Percentiles rank a stretch among this genome's conserved stretches.
phyloP scores from a whole-genome alignment of 2,329 filamentous ascomycete species.

The Hypoxylon sp. region DNA sequence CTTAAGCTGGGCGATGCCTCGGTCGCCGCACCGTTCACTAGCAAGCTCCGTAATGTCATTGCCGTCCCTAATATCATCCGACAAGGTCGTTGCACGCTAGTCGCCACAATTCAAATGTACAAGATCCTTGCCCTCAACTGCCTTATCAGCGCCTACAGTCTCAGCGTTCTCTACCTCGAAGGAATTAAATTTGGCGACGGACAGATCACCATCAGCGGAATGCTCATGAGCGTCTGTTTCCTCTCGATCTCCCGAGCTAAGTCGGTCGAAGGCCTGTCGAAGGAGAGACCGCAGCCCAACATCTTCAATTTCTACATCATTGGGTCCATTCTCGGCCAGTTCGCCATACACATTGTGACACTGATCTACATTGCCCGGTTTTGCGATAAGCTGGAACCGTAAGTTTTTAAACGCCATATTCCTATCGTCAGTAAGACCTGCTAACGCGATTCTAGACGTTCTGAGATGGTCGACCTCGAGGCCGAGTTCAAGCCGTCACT shows the following conservation, averaged over 20 bases:
- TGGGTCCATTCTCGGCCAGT: slow-evolving; percentile 95
- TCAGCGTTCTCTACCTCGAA: slow-evolving; percentile 95
- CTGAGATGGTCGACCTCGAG: slow-evolving; percentile 81
- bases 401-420: slow-evolving; percentile 53
- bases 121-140: slow-evolving; percentile 99
- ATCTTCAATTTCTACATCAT: slow-evolving; percentile 99
- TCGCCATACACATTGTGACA: slow-evolving; percentile 92
- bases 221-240: slow-evolving; percentile 99
- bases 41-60: slow-evolving; percentile 95
- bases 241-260: slow-evolving; percentile 97
- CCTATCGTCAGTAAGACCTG: background rate
- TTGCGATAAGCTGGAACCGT: slow-evolving; percentile 87
- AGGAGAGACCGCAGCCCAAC: slow-evolving; percentile 96
- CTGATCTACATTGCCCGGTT: slow-evolving; percentile 93
- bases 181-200: slow-evolving; percentile 99
- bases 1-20: slow-evolving; percentile 98
- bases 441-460: slow-evolving; percentile 53
- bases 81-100: slow-evolving; percentile 95
- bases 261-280: slow-evolving; percentile 93
- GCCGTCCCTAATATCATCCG: slow-evolving; percentile 98
- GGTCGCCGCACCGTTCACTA: slow-evolving; percentile 96
- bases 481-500: slow-evolving; percentile 93
- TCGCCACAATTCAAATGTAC: slow-evolving; percentile 99
- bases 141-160: slow-evolving; percentile 94
- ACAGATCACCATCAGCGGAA: slow-evolving; percentile 97